phyloP scores from a whole-genome alignment of 2,329 filamentous ascomycete species.

The Nemania bipapillata region DNA sequence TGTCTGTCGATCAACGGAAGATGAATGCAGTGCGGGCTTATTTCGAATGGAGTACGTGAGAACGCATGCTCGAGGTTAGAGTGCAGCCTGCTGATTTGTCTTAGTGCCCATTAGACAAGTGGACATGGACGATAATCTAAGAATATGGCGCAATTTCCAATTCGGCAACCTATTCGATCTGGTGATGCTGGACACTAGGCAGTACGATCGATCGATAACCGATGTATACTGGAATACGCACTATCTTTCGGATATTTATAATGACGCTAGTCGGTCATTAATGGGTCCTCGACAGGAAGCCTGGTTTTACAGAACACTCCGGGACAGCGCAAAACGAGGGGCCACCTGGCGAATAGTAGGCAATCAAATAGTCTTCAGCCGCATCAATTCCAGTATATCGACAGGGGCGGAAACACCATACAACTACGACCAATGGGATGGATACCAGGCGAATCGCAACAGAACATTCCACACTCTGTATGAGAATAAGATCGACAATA shows the following conservation, averaged over 20 bases:
- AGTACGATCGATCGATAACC: constrained; percentile 74
- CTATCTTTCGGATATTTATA: constrained; percentile 63
- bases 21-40: constrained; percentile 77
- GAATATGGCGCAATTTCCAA: constrained; percentile 74
- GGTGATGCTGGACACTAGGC: constrained; percentile 74
- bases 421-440: constrained; percentile 63
- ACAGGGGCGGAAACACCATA: constrained; percentile 53
- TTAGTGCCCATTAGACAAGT: constrained; percentile 64
- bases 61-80: constrained; percentile 34
- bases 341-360: constrained; percentile 77
- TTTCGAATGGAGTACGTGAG: constrained; percentile 71
- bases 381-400: constrained; percentile 51
- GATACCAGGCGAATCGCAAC: constrained; percentile 68
- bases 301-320: constrained; percentile 74
- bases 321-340: constrained; percentile 66
- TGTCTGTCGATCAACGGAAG: constrained; percentile 76
- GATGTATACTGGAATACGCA: constrained; percentile 70
- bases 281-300: constrained; percentile 79
- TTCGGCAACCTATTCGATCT: constrained; percentile 74
- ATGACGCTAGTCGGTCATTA: constrained; percentile 73
- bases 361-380: constrained; percentile 72
- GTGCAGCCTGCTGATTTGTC: constrained; percentile 33
- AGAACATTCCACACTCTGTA: constrained; percentile 69
- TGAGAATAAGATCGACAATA: constrained; percentile 71
- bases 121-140: constrained; percentile 74